Percentiles rank a stretch among this genome's conserved stretches.
Evolutionary conservation across 78 protist genomes (phyloP).

Genomic region (Mantamonas sphyraenae): DNA sequence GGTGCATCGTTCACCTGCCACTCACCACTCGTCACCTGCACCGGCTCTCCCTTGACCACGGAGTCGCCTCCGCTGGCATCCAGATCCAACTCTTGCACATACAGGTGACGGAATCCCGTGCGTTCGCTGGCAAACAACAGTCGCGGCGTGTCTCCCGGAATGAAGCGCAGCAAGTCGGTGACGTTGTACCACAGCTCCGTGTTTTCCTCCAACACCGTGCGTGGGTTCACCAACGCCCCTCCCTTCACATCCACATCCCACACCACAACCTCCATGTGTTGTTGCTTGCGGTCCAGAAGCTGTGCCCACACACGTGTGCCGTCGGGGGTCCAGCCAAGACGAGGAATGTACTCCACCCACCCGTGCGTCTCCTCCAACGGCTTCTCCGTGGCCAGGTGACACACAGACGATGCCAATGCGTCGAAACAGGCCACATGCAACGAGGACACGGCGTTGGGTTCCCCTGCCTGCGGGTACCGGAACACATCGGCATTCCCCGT

Average conservation of each 20-base stretch:
- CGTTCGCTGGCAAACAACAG: background rate
- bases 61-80: background rate
- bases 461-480: slow-evolving; percentile 14
- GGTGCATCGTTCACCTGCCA: slow-evolving; percentile 22
- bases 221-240: no score
- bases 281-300: slow-evolving; percentile 10
- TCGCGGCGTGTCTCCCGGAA: no score
- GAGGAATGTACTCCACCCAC: slow-evolving; percentile 19
- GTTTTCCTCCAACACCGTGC: no score
- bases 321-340: slow-evolving; percentile 16
- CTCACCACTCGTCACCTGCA: slow-evolving; percentile 20
- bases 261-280: background rate
- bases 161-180: no score
- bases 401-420: background rate
- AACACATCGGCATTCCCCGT: background rate
- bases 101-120: slow-evolving; percentile 12
- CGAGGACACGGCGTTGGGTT: background rate
- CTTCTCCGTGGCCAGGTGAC: background rate
- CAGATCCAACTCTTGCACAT: no score
- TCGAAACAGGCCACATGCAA: background rate
- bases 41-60: no score
- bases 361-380: background rate
- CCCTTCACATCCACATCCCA: no score
- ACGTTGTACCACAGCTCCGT: no score
- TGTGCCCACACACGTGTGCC: background rate